These are phyloP conservation scores for Capsicum baccatum DNA, from an alignment of 257 asterid genomes.

Conservation along the genomic window DNA sequence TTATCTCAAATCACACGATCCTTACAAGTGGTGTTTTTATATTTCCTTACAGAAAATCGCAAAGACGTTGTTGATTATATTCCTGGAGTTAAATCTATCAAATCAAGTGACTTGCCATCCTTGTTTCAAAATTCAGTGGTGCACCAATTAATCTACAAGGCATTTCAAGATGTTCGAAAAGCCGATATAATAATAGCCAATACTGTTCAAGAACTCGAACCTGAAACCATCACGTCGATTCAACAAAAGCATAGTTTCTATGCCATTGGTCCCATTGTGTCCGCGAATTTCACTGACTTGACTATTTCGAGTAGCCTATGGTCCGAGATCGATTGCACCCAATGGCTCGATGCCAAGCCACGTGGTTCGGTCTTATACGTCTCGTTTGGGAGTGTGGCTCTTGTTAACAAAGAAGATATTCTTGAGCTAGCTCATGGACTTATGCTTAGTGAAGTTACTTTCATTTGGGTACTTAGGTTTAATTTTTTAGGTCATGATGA, in stretches of 20 bases:
- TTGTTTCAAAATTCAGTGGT: neutral
- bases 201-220: neutral
- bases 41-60: neutral
- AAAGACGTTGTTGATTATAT: neutral
- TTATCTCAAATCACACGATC: too few species aligned
- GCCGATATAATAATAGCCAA: slow-evolving; percentile 17
- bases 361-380: slow-evolving; percentile 9
- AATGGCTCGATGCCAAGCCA: neutral
- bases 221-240: neutral
- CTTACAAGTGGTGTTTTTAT: too few species aligned
- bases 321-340: slow-evolving; percentile 9
- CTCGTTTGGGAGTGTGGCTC: slow-evolving; percentile 24
- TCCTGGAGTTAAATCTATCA: slow-evolving; percentile 6
- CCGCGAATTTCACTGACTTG: neutral
- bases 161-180: slow-evolving; percentile 23
- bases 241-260: neutral
- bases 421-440: slow-evolving; percentile 2
- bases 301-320: slow-evolving; percentile 12
- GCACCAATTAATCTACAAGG: neutral
- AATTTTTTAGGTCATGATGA: neutral
- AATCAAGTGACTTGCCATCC: slow-evolving; percentile 4
- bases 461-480: slow-evolving; percentile 9
- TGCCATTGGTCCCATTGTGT: slow-evolving; percentile 9
- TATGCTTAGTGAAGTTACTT: neutral
- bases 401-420: slow-evolving; percentile 5